phyloP scores from a whole-genome alignment of 2,329 filamentous ascomycete genomes.

The Aspergillus sclerotialis region DNA sequence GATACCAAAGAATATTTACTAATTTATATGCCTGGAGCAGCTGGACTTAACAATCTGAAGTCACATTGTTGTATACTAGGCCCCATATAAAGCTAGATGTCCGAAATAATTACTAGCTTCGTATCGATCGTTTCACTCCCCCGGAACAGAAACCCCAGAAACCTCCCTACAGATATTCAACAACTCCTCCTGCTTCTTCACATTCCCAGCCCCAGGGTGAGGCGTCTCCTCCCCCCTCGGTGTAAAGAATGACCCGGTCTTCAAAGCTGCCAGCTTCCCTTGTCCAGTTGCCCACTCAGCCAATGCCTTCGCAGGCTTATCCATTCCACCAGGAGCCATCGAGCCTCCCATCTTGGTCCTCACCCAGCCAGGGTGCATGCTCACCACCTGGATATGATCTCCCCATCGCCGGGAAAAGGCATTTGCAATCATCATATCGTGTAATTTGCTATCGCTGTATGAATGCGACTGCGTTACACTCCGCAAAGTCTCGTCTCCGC shows the following conservation, averaged over 20 bases:
- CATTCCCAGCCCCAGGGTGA: conserved; percentile 19
- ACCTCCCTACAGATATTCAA: conserved; percentile 18
- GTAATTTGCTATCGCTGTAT: conserved; percentile 52
- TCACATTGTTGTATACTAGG: too few species aligned
- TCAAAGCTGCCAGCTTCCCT: conserved; percentile 11
- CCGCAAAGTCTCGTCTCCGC: conserved; percentile 38
- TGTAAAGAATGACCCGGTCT: conserved; percentile 14
- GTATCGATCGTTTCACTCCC: too few species aligned
- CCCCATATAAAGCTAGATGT: too few species aligned
- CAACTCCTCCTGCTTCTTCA: conserved; percentile 22
- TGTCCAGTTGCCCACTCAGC: conserved; percentile 36
- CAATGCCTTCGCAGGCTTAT: conserved; percentile 43
- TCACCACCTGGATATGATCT: conserved; percentile 39
- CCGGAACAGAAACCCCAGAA: conserved; percentile 12
- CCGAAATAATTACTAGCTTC: too few species aligned
- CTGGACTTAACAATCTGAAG: too few species aligned
- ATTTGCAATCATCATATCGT: conserved; percentile 50
- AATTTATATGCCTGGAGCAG: too few species aligned
- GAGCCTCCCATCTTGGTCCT: conserved; percentile 49
- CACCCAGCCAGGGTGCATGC: conserved; percentile 50
- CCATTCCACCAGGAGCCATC: conserved; percentile 42
- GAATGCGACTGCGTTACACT: conserved; percentile 32
- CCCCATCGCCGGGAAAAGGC: conserved; percentile 45
- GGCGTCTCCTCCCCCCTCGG: conserved; percentile 14
- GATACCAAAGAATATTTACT: too few species aligned